A percentile compares a stretch with the other conserved stretches of the same genome.
Evolutionary conservation across 2,329 filamentous ascomycete species (phyloP).

Genomic region (Trichoderma arundinaceum): DNA sequence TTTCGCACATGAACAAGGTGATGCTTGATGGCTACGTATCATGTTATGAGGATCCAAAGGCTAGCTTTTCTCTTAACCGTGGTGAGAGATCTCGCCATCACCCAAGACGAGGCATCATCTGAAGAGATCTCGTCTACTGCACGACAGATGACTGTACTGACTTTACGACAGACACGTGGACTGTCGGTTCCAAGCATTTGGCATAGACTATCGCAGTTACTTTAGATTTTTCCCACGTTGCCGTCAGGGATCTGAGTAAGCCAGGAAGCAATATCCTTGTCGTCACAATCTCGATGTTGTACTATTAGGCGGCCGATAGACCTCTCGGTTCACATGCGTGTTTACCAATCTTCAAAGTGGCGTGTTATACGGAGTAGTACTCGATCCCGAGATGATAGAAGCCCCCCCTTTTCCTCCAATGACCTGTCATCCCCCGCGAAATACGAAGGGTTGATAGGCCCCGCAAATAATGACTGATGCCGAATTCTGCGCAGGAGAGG

Average conservation of each 20-base stretch:
- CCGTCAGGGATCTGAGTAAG: neutral
- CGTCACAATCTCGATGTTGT: too few relatives aligned
- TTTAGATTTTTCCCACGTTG: too few relatives aligned
- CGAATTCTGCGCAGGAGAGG: slow-evolving; percentile 16
- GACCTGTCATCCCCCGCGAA: slow-evolving; percentile 1
- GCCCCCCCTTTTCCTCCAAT: neutral
- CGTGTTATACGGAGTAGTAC: neutral
- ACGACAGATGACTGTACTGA: neutral
- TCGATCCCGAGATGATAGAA: slow-evolving; percentile 8
- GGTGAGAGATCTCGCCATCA: neutral
- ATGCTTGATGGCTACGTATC: neutral
- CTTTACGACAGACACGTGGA: neutral
- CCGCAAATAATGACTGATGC: slow-evolving; percentile 16
- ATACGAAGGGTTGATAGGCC: slow-evolving; percentile 12
- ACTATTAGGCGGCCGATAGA: neutral
- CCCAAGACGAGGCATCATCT: neutral
- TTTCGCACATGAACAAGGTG: neutral
- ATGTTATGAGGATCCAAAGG: neutral
- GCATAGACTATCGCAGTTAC: neutral
- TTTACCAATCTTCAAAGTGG: neutral
- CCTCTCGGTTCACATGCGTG: neutral
- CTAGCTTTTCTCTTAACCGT: neutral
- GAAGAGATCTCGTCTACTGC: neutral
- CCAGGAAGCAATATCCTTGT: neutral
- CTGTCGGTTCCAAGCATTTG: neutral